A percentile compares a stretch with the other conserved stretches of the same genome.
These are phyloP conservation scores for Sordariomycetes sp. DNA, from an alignment of 2,329 filamentous ascomycete genomes.

Conservation along the genomic window DNA sequence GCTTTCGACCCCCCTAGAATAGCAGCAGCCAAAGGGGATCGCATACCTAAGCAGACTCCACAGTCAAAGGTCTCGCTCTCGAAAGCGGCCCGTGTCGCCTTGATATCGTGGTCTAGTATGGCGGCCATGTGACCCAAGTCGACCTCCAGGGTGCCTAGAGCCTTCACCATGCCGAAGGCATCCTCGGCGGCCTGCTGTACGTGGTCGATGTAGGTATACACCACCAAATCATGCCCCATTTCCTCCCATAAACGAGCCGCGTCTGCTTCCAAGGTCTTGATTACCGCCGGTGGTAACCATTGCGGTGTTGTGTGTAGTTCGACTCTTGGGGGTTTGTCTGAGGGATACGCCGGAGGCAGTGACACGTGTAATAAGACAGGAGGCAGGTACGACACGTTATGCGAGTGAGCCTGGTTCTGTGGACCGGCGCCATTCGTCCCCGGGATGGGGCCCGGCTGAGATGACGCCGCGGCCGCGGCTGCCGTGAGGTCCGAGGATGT, in stretches of 20 bases:
- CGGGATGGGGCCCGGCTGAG: background rate
- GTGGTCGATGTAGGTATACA: conserved; percentile 55
- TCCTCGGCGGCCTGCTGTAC: conserved; percentile 47
- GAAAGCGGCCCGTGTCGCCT: conserved; percentile 64
- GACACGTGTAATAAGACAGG: conserved; percentile 40
- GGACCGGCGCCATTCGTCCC: background rate
- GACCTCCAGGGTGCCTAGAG: conserved; percentile 37
- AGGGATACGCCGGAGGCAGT: conserved; percentile 49
- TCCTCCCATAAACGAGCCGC: conserved; percentile 50
- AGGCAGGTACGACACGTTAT: conserved; percentile 46
- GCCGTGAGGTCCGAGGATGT: background rate
- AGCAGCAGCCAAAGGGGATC: background rate
- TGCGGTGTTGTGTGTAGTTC: conserved; percentile 40
- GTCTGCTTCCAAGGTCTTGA: conserved; percentile 39
- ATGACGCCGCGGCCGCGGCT: background rate
- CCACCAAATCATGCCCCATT: conserved; percentile 44
- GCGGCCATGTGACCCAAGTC: conserved; percentile 52
- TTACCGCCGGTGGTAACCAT: conserved; percentile 41
- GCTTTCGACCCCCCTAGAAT: background rate
- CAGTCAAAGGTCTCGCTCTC: conserved; percentile 80
- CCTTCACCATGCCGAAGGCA: conserved; percentile 46
- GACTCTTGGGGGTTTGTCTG: conserved; percentile 36
- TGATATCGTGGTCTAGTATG: conserved; percentile 68
- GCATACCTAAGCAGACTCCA: conserved; percentile 63
- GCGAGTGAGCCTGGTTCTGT: conserved; percentile 24